phyloP scores from a whole-genome alignment of 2,329 filamentous ascomycete species.

The Colletotrichum kahawae region DNA sequence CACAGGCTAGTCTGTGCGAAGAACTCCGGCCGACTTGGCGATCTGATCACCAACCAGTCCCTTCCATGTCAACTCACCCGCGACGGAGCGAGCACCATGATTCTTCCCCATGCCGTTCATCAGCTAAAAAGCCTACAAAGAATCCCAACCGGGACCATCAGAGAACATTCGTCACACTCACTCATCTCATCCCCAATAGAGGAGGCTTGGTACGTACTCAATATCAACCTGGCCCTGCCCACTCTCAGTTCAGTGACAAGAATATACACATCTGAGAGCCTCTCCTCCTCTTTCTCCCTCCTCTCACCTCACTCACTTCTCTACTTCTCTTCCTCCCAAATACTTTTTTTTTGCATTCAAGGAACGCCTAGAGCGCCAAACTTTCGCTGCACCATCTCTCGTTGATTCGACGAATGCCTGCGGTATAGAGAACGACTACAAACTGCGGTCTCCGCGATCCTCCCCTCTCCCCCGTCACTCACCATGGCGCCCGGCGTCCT shows the following conservation, averaged over 20 bases:
- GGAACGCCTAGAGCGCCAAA: constrained; percentile 21
- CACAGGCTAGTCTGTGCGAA: constrained; percentile 23
- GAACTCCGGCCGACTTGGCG: constrained; percentile 24
- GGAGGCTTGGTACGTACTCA: constrained; percentile 21
- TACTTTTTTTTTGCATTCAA: background rate
- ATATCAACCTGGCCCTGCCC: constrained; percentile 20
- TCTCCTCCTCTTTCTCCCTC: constrained; percentile 17
- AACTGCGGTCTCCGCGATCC: constrained; percentile 17
- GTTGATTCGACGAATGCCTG: constrained; percentile 20
- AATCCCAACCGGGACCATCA: background rate
- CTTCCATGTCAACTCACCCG: constrained; percentile 19
- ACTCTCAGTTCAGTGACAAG: constrained; percentile 5
- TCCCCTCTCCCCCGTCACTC: background rate
- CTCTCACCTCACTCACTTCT: background rate
- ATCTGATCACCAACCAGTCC: constrained; percentile 23
- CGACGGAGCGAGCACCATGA: constrained; percentile 16
- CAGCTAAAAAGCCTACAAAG: constrained; percentile 20
- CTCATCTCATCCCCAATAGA: constrained; percentile 17
- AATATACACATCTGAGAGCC: constrained; percentile 10
- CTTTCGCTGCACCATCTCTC: constrained; percentile 11
- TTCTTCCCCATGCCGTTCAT: background rate
- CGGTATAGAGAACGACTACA: constrained; percentile 4
- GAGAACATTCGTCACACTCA: constrained; percentile 19
- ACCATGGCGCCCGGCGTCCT: constrained; percentile 22
- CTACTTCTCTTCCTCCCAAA: background rate